phyloP scores from a whole-genome alignment of 495 filamentous ascomycete species.

The Extremus antarcticus region DNA sequence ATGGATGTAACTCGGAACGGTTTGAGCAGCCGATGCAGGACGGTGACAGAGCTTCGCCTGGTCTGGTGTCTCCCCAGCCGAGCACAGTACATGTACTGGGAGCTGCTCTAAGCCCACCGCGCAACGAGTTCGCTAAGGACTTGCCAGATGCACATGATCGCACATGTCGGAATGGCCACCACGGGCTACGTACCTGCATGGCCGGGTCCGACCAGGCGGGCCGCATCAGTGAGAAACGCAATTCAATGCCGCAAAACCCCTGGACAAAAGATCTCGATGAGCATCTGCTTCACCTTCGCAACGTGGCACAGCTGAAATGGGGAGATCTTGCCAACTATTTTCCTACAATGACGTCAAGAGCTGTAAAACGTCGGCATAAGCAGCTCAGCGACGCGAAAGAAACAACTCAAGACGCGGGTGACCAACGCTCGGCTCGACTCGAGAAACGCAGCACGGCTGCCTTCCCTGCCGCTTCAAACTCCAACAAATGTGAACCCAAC shows the following conservation, averaged over 20 bases:
- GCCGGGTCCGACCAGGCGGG: background rate
- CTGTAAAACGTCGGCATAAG: background rate
- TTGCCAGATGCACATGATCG: background rate
- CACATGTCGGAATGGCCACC: background rate
- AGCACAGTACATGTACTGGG: background rate
- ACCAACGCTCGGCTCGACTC: background rate
- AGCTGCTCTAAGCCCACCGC: background rate
- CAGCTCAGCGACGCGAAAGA: background rate
- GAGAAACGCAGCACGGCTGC: background rate
- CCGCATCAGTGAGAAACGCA: background rate
- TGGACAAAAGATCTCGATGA: background rate
- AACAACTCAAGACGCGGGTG: background rate
- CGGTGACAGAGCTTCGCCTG: background rate
- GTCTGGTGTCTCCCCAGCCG: background rate
- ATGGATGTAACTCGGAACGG: background rate
- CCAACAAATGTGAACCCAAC: background rate
- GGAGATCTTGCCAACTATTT: background rate
- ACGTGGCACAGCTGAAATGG: background rate
- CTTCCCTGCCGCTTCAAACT: background rate
- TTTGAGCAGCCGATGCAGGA: background rate
- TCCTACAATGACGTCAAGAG: background rate
- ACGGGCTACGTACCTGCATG: background rate
- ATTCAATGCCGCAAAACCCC: background rate
- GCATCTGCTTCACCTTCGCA: background rate
- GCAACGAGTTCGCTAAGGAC: background rate